phyloP scores from a whole-genome alignment of 208 protist genomes.

The Herpetomonas muscarum region DNA sequence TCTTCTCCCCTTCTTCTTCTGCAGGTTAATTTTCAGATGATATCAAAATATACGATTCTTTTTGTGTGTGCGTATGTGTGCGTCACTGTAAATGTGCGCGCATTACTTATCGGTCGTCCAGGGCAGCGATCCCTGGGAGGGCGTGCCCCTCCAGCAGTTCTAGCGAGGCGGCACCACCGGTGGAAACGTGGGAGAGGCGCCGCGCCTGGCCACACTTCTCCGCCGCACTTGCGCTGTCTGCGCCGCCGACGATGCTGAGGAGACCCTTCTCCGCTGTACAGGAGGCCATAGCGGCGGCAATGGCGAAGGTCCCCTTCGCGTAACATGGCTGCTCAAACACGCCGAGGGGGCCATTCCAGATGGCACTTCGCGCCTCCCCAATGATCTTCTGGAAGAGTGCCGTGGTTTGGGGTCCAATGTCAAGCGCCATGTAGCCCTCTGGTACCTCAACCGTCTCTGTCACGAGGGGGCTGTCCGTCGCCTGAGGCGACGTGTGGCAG shows the following conservation, averaged over 20 bases:
- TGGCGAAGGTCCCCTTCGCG: conserved; percentile 89
- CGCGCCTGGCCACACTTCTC: conserved; percentile 86
- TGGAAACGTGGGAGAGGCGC: conserved; percentile 96
- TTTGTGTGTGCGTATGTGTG: conserved; percentile 6
- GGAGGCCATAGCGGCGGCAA: conserved; percentile 76
- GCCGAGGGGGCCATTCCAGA: conserved; percentile 98
- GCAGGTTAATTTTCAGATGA: too few relatives aligned
- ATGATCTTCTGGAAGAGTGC: conserved; percentile 82
- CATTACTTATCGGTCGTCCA: conserved; percentile 58
- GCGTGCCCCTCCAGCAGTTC: conserved; percentile 98
- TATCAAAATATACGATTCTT: neutral
- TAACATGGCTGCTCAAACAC: conserved; percentile 98
- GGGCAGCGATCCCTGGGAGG: conserved; percentile 85
- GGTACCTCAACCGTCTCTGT: conserved; percentile 74
- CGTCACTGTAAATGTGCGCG: neutral
- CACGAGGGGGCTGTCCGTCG: conserved; percentile 57
- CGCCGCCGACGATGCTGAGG: conserved; percentile 94
- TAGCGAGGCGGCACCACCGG: conserved; percentile 97
- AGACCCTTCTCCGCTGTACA: conserved; percentile 57
- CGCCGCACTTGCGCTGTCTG: conserved; percentile 95
- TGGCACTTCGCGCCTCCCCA: conserved; percentile 85
- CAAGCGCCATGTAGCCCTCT: conserved; percentile 92
- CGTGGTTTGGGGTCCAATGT: conserved; percentile 94
- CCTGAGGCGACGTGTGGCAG: conserved; percentile 91
- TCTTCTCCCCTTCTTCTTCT: neutral